These are phyloP conservation scores for Trapa bicornis DNA, from an alignment of 345 rosid genomes.

Conservation along the genomic window DNA sequence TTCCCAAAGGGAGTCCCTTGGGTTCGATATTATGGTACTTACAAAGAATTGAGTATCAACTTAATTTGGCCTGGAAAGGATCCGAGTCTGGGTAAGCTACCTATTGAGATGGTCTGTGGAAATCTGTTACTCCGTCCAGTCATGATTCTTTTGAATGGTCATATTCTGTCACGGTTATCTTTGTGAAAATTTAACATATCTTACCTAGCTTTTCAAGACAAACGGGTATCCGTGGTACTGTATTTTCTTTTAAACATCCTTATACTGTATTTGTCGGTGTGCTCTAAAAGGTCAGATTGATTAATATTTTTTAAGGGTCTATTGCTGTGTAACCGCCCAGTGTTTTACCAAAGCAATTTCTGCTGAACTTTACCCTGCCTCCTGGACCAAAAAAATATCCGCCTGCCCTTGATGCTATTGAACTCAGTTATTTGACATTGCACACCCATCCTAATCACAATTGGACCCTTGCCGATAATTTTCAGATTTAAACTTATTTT, in stretches of 20 bases:
- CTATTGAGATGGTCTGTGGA: background rate
- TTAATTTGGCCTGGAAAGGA: conserved; percentile 84
- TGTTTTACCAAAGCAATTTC: background rate
- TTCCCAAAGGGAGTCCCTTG: conserved; percentile 79
- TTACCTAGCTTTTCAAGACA: background rate
- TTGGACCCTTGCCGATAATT: too few relatives aligned
- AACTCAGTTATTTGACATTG: too few relatives aligned
- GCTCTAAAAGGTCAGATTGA: background rate
- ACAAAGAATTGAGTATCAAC: conserved; percentile 51
- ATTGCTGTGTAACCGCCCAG: background rate
- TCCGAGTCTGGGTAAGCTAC: conserved; percentile 26
- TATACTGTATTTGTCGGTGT: background rate
- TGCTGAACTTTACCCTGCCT: background rate
- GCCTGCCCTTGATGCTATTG: too few relatives aligned
- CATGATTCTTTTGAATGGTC: background rate
- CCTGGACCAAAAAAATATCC: background rate
- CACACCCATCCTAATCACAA: too few relatives aligned
- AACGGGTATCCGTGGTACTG: background rate
- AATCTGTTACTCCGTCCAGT: background rate
- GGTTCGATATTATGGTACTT: conserved; percentile 60
- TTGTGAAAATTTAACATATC: background rate
- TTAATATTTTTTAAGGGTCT: background rate
- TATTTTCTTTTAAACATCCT: background rate
- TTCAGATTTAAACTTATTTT: background rate
- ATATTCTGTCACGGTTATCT: background rate